These are phyloP conservation scores for Collybia sp. DNA, from an alignment of 768 basidiomycete species.

Conservation along the genomic window DNA sequence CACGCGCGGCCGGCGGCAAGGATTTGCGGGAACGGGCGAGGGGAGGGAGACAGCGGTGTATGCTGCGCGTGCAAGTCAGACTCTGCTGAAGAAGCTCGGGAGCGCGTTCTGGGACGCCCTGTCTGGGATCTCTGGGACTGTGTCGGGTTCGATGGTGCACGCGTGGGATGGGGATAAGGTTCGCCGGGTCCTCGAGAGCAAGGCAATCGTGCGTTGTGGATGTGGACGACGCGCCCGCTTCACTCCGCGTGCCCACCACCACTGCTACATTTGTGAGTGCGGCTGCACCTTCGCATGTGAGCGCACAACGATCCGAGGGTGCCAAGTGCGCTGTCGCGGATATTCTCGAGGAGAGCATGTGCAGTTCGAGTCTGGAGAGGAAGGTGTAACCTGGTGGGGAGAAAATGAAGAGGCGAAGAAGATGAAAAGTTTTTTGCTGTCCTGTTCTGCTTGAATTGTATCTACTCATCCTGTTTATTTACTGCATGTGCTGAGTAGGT, in stretches of 20 bases:
- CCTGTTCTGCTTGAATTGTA: no score
- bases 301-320: slow-evolving; percentile 59
- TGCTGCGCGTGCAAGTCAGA: slow-evolving; percentile 77
- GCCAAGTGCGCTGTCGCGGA: no score
- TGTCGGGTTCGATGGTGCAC: slow-evolving; percentile 1
- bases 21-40: no score
- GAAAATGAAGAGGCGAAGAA: no score
- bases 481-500: no score
- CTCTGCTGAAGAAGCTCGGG: slow-evolving; percentile 65
- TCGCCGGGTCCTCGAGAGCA: slow-evolving; percentile 75
- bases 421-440: no score
- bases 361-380: slow-evolving; percentile 57
- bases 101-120: slow-evolving; percentile 89
- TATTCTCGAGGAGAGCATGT: no score
- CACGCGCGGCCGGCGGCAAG: no score
- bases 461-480: no score
- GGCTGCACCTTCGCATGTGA: slow-evolving; percentile 30
- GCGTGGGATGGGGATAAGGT: slow-evolving; percentile 77
- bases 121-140: slow-evolving; percentile 37
- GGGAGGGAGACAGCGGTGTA: slow-evolving; percentile 48
- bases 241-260: background rate
- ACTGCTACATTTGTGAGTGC: background rate
- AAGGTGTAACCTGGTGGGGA: no score
- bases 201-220: slow-evolving; percentile 73
- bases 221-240: slow-evolving; percentile 63